phyloP scores from a whole-genome alignment of 2,329 filamentous ascomycete genomes.

The Fusarium sp. region DNA sequence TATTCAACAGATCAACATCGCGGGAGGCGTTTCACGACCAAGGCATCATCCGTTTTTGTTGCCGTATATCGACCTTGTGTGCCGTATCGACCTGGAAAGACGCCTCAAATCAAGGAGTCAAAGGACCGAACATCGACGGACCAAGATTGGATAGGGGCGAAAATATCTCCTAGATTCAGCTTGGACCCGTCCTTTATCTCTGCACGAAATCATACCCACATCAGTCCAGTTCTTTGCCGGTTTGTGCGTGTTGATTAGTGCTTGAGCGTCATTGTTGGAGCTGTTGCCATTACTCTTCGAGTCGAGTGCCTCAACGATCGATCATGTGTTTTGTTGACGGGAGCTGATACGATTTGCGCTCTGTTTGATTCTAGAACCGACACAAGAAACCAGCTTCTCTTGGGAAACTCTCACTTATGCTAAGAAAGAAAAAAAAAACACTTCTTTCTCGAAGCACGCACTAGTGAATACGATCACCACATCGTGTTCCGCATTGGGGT shows the following conservation, averaged over 20 bases:
- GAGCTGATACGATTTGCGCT: slow-evolving; percentile 11
- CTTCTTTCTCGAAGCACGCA: slow-evolving; percentile 9
- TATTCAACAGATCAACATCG: background rate
- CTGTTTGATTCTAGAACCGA: slow-evolving; percentile 7
- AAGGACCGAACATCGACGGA: slow-evolving; percentile 14
- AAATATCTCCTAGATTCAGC: slow-evolving; percentile 26
- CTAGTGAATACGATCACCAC: slow-evolving; percentile 41
- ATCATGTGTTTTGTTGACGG: slow-evolving; percentile 22
- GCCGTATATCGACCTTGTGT: slow-evolving; percentile 6
- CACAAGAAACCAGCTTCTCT: background rate
- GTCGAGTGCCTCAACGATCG: background rate
- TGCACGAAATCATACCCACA: background rate
- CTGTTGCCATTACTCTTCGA: background rate
- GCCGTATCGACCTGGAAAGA: background rate
- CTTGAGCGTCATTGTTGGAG: slow-evolving; percentile 16
- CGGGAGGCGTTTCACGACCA: slow-evolving; percentile 16
- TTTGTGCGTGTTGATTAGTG: slow-evolving; percentile 16
- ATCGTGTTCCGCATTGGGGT: slow-evolving; percentile 24
- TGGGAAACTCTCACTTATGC: slow-evolving; percentile 2
- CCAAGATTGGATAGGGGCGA: slow-evolving; percentile 23
- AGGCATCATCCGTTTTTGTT: slow-evolving; percentile 24
- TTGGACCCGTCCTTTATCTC: slow-evolving; percentile 18
- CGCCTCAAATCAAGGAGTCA: background rate
- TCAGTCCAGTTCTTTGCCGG: slow-evolving; percentile 20
- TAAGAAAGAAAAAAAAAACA: slow-evolving; percentile 25